phyloP scores from a whole-genome alignment of 148 eudicot genomes.

The Rhododendron henanense region DNA sequence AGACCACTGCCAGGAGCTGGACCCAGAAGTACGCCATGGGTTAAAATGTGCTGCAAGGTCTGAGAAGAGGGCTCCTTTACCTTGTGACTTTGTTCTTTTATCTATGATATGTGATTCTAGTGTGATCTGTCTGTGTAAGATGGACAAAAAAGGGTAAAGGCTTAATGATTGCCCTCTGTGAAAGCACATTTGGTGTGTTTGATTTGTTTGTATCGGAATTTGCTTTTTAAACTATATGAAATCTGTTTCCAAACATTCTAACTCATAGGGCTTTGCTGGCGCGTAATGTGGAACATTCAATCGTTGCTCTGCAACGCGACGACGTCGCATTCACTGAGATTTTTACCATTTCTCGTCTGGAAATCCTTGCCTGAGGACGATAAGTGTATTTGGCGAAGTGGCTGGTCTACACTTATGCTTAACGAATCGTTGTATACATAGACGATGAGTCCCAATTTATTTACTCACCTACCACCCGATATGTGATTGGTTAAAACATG shows the following conservation, averaged over 20 bases:
- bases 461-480: background rate
- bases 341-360: background rate
- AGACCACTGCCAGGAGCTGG: conserved; percentile 53
- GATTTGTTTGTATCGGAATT: conserved; percentile 12
- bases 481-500: background rate
- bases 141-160: conserved; percentile 9
- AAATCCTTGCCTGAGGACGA: background rate
- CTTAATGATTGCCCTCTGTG: background rate
- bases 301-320: background rate
- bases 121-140: conserved; percentile 17
- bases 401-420: background rate
- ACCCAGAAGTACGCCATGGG: conserved; percentile 60
- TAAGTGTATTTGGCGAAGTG: background rate
- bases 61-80: conserved; percentile 14
- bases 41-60: conserved; percentile 13
- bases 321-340: background rate
- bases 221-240: conserved; percentile 1
- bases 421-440: background rate
- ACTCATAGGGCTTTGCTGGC: background rate
- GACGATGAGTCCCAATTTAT: background rate
- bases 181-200: conserved; percentile 5
- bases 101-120: conserved; percentile 1
- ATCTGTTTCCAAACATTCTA: background rate
- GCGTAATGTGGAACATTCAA: background rate
- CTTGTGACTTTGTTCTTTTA: background rate